Conservation (phyloP, 345 rosid species). For the Eucalyptus sp. region DNA sequence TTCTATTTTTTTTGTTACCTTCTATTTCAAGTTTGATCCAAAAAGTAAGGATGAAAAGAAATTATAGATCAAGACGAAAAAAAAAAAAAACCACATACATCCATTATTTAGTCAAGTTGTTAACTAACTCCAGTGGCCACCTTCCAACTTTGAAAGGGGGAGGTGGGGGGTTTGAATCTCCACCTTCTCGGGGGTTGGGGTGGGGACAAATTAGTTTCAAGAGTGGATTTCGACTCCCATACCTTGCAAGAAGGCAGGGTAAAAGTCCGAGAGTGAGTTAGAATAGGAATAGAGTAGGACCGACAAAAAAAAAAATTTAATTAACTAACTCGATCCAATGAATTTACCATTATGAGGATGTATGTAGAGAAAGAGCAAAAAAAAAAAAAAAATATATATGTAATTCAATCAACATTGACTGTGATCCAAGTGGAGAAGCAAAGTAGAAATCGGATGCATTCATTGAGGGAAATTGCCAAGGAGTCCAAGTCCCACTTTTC, state of each 20-base stretch:
- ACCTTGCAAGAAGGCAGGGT: too few species aligned
- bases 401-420: neutral
- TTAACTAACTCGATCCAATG: neutral
- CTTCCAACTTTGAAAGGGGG: too few species aligned
- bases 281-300: too few species aligned
- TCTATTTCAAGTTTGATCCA: neutral
- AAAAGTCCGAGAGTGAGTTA: too few species aligned
- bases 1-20: neutral
- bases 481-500: neutral
- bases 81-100: neutral
- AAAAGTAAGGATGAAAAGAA: neutral
- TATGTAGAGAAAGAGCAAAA: neutral
- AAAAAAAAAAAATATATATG: neutral
- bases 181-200: too few species aligned
- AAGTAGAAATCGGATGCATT: fast-evolving
- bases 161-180: too few species aligned
- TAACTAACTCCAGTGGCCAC: neutral
- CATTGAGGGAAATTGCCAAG: too few species aligned
- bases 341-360: neutral
- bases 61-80: neutral
- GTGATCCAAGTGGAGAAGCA: neutral
- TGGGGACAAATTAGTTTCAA: too few species aligned
- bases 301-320: too few species aligned
- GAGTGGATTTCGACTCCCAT: too few species aligned
- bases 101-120: neutral